Percentiles rank a stretch among this genome's conserved stretches.
phyloP scores from a whole-genome alignment of 306 rosid genomes.

The Acmispon strigosus region DNA sequence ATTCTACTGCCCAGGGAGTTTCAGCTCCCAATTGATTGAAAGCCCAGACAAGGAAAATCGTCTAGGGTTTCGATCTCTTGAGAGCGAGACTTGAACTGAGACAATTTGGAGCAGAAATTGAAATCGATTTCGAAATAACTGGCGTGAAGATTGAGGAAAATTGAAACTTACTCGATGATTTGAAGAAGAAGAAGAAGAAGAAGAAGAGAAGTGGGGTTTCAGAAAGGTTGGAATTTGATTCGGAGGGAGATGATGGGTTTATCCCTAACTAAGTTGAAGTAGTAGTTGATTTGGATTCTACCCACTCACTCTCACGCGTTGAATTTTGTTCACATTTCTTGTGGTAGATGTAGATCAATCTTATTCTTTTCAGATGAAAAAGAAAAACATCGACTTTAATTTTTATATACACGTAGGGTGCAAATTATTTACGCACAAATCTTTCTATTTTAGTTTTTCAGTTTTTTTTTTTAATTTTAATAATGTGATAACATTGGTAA shows the following conservation, averaged over 20 bases:
- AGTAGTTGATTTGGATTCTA: not conserved
- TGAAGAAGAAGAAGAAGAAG: conserved; percentile 8
- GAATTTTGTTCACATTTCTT: not conserved
- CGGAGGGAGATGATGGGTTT: too few relatives aligned
- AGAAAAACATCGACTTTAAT: too few relatives aligned
- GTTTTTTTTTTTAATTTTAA: too few relatives aligned
- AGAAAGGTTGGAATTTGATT: not conserved
- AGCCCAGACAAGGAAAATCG: not conserved
- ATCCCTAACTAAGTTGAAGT: too few relatives aligned
- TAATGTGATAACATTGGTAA: too few relatives aligned
- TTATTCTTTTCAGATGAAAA: too few relatives aligned
- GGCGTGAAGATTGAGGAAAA: not conserved
- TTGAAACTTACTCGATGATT: not conserved
- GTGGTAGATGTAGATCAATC: too few relatives aligned
- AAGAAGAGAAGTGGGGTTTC: conserved; percentile 5
- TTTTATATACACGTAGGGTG: too few relatives aligned
- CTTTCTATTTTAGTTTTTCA: too few relatives aligned
- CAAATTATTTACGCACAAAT: too few relatives aligned
- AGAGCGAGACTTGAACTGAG: not conserved
- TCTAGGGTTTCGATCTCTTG: conserved; percentile 31
- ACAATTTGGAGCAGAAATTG: conserved; percentile 5
- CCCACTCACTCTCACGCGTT: not conserved
- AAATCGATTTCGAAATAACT: not conserved
- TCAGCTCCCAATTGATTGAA: conserved; percentile 4
- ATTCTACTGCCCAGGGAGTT: not conserved